Evolutionary conservation across 78 protist species (phyloP).

Genomic region (Dictyostelium purpureum): DNA sequence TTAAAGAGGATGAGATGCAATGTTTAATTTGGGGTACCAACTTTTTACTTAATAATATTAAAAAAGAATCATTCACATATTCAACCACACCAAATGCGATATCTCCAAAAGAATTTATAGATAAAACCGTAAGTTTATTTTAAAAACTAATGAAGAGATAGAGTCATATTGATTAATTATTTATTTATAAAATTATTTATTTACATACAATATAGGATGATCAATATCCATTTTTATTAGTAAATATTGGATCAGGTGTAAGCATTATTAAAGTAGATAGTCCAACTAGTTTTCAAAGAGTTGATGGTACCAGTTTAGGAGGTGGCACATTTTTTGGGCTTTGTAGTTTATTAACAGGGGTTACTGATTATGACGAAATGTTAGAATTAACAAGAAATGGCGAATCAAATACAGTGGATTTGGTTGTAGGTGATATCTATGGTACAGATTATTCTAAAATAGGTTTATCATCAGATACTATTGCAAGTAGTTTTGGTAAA

Average conservation of each 20-base stretch:
- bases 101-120: slow-evolving; percentile 55
- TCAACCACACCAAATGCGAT: background rate
- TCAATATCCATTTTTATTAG: slow-evolving; percentile 92
- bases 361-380: slow-evolving; percentile 83
- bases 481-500: slow-evolving; percentile 83
- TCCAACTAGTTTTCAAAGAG: slow-evolving; percentile 85
- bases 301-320: slow-evolving; percentile 95
- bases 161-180: background rate
- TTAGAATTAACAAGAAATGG: slow-evolving; percentile 75
- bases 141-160: background rate
- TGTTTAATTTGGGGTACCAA: slow-evolving; percentile 89
- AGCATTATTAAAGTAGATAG: slow-evolving; percentile 86
- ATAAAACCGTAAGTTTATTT: slow-evolving; percentile 26
- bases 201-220: slow-evolving; percentile 16
- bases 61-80: slow-evolving; percentile 41
- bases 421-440: slow-evolving; percentile 98
- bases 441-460: slow-evolving; percentile 88
- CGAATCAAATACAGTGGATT: slow-evolving; percentile 84
- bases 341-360: slow-evolving; percentile 83
- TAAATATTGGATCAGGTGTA: slow-evolving; percentile 96
- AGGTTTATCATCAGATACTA: slow-evolving; percentile 84
- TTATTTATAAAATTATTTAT: background rate
- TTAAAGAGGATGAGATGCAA: slow-evolving; percentile 87
- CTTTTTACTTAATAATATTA: slow-evolving; percentile 79
- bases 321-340: slow-evolving; percentile 98